Base-by-base conservation (phyloP, 495 filamentous ascomycete genomes). In the Cryomyces minteri region DNA sequence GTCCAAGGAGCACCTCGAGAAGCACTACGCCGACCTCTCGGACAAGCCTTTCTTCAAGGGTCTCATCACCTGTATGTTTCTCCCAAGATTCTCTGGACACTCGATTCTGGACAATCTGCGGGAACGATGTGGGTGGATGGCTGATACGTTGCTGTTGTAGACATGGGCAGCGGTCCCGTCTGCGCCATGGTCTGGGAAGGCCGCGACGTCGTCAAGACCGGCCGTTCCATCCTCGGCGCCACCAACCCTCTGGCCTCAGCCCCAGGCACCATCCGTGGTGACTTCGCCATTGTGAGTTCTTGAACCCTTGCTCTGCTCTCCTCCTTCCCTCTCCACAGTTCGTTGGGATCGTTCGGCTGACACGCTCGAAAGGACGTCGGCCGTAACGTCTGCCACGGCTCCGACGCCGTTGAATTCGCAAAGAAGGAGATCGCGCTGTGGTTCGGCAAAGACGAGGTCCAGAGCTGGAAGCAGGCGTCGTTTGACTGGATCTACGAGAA, bases 141-240 rank as follows among this genome's bases (percentile, higher is more conserved):
- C 10, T 28, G 30, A 40, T 30, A 32, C 9, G 37, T 33, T 4
- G 11, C 14, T 43, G 11, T 11, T 11, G 52, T 51, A 94, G 87
- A 96, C 74, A 98, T 98, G 90, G 73, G 81, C 67, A 82, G 77
- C 70, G 90, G 90, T 62, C 90, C 90, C 57, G 87, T 98, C 71
- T 79, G 73, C 72, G 90, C 90, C 66, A 98, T 95, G 88, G 80
- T 98, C 65, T 98, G 90, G 90, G 85, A 96, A 67, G 90, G 90
- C 56, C 79, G 79, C 70, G 87, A 95, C 55, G 90, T 76, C 62
- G 87, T 94, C 74, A 98, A 98, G 79, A 94, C 86, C 56, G 90
- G 90, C 64, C 90, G 90, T 63, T 76, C 68, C 65, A 73, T 98
- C 65, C 83, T 98, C 61, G 90, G 90, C 69, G 88, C 88, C 69